These are phyloP conservation scores for Skeletonema marinoi DNA, from an alignment of 108 stramenopile species.

Conservation along the genomic window DNA sequence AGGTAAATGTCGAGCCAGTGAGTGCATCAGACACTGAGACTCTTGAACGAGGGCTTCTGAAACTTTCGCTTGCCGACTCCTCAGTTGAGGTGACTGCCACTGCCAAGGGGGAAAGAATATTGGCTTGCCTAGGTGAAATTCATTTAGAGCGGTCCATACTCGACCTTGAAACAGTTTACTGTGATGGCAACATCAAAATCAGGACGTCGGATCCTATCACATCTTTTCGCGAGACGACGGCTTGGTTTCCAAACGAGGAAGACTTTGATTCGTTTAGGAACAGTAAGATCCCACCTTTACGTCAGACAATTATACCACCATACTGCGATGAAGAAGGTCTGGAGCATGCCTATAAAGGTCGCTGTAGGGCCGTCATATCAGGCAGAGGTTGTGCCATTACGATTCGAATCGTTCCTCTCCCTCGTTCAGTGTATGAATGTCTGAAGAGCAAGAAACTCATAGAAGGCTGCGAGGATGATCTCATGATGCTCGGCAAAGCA, in stretches of 20 bases:
- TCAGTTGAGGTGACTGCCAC: conserved; percentile 86
- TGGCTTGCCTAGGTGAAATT: conserved; percentile 86
- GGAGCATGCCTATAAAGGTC: conserved; percentile 59
- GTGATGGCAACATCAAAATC: conserved; percentile 62
- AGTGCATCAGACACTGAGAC: conserved; percentile 66
- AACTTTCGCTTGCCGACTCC: conserved; percentile 81
- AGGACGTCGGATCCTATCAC: conserved; percentile 87
- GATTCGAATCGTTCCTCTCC: conserved; percentile 70
- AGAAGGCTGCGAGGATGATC: conserved; percentile 56
- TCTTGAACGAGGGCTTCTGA: conserved; percentile 75
- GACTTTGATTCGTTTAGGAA: conserved; percentile 62
- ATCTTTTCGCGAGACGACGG: conserved; percentile 86
- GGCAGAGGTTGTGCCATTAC: conserved; percentile 77
- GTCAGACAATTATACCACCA: conserved; percentile 82
- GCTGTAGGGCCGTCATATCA: conserved; percentile 69
- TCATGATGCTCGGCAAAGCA: conserved; percentile 62
- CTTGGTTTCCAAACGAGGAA: conserved; percentile 76
- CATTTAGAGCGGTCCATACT: conserved; percentile 88
- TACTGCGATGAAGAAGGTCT: conserved; percentile 89
- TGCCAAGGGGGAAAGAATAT: conserved; percentile 80
- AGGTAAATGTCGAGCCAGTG: conserved; percentile 87
- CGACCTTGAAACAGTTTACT: conserved; percentile 78
- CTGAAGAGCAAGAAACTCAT: conserved; percentile 47
- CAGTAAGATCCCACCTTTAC: conserved; percentile 47
- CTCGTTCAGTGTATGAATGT: conserved; percentile 47